These are phyloP conservation scores for Seiridium unicorne DNA, from an alignment of 2,329 filamentous ascomycete species.

Conservation along the genomic window DNA sequence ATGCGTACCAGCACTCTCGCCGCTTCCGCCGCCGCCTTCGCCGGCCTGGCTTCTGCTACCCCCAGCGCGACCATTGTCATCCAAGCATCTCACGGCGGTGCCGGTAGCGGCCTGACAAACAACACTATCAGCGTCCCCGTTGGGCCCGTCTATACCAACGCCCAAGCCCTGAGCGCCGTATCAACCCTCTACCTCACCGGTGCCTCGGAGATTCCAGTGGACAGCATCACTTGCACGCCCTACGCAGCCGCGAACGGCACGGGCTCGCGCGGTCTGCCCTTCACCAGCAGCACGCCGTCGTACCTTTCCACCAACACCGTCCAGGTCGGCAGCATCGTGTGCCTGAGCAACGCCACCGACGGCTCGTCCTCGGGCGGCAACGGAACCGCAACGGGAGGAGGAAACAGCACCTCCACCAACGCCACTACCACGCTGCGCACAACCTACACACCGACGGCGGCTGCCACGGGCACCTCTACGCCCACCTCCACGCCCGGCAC, in stretches of 20 bases:
- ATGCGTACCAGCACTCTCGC: constrained; percentile 17
- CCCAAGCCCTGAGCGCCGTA: constrained; percentile 12
- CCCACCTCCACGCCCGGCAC: neutral
- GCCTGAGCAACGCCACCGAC: constrained; percentile 3
- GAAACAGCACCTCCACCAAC: neutral
- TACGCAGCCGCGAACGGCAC: constrained; percentile 15
- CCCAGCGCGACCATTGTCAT: constrained; percentile 12
- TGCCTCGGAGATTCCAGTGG: neutral
- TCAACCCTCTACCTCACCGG: constrained; percentile 21
- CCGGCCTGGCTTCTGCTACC: neutral
- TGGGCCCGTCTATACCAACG: constrained; percentile 12
- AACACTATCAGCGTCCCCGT: constrained; percentile 11
- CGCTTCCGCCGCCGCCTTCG: constrained; percentile 10
- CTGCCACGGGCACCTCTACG: neutral
- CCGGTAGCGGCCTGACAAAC: constrained; percentile 7
- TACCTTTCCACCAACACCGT: constrained; percentile 23
- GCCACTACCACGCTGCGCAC: neutral
- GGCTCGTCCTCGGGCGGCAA: neutral
- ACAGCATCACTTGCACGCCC: constrained; percentile 17
- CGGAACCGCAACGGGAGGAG: neutral
- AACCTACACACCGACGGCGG: neutral
- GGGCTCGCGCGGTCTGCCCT: constrained; percentile 14
- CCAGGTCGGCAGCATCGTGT: constrained; percentile 21
- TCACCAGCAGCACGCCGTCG: constrained; percentile 15
- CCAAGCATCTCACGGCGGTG: constrained; percentile 16